Evolutionary conservation across 2,329 filamentous ascomycete genomes (phyloP), one percentile per base, ranked within the genome.

Genomic region (Venturiaceae sp.): DNA sequence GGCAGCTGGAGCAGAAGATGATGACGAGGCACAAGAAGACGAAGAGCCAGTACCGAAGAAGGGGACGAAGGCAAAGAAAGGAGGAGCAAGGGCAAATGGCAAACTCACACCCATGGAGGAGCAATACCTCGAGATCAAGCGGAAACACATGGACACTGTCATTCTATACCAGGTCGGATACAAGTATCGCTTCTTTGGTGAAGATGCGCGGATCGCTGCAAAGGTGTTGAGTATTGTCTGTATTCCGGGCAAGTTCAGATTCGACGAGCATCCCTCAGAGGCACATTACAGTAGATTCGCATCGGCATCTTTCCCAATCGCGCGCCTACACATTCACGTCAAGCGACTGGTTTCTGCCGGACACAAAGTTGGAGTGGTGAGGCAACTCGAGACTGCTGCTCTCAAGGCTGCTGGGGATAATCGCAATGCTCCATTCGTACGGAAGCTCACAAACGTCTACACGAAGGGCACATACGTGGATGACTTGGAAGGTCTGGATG

Each of bases 391-490:
- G 72, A 99, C 94, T 0, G 94, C 94, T 2, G 94, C 94, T 0
- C 76, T 99, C 61, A 99, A 99, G 71, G 95, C 95, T 63, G 94
- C 85, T 1, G 92, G 94, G 47, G 91, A 96, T 69, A 99, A 97
- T 71, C 84, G 90, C 60, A 96, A 96, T 68, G 83, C 91, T 0
- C 92, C 94, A 0, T 99, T 99, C 66, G 83, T 90, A 37, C 85
- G 94, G 36, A 94, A 95, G 66, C 83, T 99, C 66, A 97, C 94
- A 16, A 96, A 95, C 67, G 80, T 99, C 6, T 99, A 99, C 73
- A 99, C 94, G 8, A 99, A 97, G 71, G 94, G 92, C 46, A 99
- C 94, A 2, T 99, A 97, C 66, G 87, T 99, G 59, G 94, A 97
- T 67, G 94, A 99, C 69, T 81, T 89, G 9, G 92, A 94, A 62